Evolutionary conservation across 768 basidiomycete species (phyloP), one percentile per base, ranked within the genome.

Genomic region (Lentinula boryana): DNA sequence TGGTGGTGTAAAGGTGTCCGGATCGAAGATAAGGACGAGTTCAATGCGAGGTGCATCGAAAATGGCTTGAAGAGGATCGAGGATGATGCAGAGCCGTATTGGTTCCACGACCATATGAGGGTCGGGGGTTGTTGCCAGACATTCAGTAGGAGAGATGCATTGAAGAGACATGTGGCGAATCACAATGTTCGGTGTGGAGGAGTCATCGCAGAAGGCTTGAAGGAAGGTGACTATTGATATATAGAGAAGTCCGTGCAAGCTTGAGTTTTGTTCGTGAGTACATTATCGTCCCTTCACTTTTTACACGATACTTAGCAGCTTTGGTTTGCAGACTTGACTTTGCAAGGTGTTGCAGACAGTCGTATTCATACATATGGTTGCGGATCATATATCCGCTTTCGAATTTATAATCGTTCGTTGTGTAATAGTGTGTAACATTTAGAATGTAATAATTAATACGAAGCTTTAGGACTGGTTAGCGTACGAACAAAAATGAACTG

Each of bases 131-230:
- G 81, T 62, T 60, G 69, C 62, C 67, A 66, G 56, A 67, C 66
- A 4, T 80, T 82, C 69, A 80, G 78, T 59, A 72, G 80, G 33
- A 66, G 69, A 6, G 81, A 82, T 51, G 79, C 81, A 4, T 66
- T 80, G 60, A 76, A 72, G 61, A 72, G 81, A 12, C 81, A 83
- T 63, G 58, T 77, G 58, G 71, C 73, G 35, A 78, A 78, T 50
- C 21, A 36, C 21, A 72, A 73, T 35, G 68, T 71, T 8, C 18
- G 27, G 15, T 76, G 75, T 58, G 65, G 16, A 66, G 72, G 4
- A 57, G 52, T 12, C 63, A 68, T n/a, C 62, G 63, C 55, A 64
- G 62, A 36, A 65, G 66, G 23, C 58, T 50, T 32, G 64, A 68
- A 23, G 62, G 65, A 48, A 31, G 23, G 23, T n/a, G 33, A 51